Conservation (phyloP, 176 grass and related monocot species). For the Calamus simplicifolius region DNA sequence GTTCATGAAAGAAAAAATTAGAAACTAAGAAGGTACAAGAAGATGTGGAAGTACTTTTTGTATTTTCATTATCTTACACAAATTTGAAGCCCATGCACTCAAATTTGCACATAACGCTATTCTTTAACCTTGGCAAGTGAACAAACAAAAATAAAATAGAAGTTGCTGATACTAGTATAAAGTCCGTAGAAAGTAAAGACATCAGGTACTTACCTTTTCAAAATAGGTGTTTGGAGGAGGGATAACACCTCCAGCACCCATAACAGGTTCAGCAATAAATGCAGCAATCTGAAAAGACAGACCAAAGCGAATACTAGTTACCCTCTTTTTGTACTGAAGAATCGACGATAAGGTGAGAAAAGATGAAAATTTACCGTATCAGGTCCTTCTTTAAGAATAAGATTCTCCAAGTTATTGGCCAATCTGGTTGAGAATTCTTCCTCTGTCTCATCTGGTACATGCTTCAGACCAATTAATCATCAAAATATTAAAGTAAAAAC, state of each 20-base stretch:
- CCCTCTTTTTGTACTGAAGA: no score
- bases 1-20: no score
- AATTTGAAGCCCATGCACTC: no score
- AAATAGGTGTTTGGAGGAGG: constrained; percentile 93
- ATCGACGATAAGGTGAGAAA: not conserved
- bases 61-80: no score
- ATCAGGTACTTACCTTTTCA: constrained; percentile 54
- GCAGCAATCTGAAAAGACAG: constrained; percentile 62
- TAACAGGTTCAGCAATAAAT: constrained; percentile 93
- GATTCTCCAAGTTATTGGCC: constrained; percentile 87
- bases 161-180: no score
- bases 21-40: no score
- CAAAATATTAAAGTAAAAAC: constrained; percentile 5
- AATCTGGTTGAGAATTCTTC: constrained; percentile 86
- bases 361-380: constrained; percentile 48
- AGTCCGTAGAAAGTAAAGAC: no score
- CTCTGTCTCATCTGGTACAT: constrained; percentile 79
- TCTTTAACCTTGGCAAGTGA: no score
- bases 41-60: no score
- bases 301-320: constrained; percentile 6
- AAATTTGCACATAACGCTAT: no score
- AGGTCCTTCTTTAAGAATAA: constrained; percentile 99
- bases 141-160: no score
- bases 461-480: constrained; percentile 14
- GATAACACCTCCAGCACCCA: constrained; percentile 97